Base-by-base conservation (phyloP, 306 rosid genomes). In the Hippophae tibetana region DNA sequence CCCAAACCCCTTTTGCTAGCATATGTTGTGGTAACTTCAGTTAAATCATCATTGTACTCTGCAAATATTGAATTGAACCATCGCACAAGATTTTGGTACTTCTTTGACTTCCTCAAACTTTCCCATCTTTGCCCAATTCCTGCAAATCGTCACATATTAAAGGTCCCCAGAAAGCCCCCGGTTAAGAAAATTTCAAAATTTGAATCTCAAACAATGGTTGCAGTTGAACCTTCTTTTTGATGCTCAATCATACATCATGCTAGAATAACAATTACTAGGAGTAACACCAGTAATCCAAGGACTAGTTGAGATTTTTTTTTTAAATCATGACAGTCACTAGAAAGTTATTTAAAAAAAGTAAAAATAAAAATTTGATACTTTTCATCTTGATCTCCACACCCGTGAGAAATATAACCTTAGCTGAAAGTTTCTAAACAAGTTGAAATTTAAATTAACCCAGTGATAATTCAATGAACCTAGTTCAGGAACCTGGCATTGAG, bases 41-140 rank as follows among this genome's bases (percentile, higher is more conserved):
- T 77, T 71, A 92, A 69, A 11, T 50, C 76, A 73, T 76, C 66
- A 69, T 66, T 57, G 23, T 85, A 54, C 68, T 85, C 95, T 9
- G 66, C 47, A 47, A 70, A 58, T 67, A 88, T 70, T 27, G 99
- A 83, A 73, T 78, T 78, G 75, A 79, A 92, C 99, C 96, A 92
- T 18, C 95, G 73, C 18, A 70, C 81, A 64, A 92, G 93, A 74
- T 88, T 92, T 41, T 47, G 78, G 74, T 85, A 85, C 72, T 88
- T 92, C 72, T 82, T 87, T 46, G 95, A 83, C 75, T 85, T 88
- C 79, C 93, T 92, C 72, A 92, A 75, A 75, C 95, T 83, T 74
- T 88, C 96, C 96, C 99, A 92, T 70, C 99, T 84, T 73, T 74
- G 79, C 54, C 93, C 95, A 71, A 84, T 61, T 67, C 86, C 96